Evolutionary conservation across 345 rosid species (phyloP).

Genomic region (Nasturtium officinale): DNA sequence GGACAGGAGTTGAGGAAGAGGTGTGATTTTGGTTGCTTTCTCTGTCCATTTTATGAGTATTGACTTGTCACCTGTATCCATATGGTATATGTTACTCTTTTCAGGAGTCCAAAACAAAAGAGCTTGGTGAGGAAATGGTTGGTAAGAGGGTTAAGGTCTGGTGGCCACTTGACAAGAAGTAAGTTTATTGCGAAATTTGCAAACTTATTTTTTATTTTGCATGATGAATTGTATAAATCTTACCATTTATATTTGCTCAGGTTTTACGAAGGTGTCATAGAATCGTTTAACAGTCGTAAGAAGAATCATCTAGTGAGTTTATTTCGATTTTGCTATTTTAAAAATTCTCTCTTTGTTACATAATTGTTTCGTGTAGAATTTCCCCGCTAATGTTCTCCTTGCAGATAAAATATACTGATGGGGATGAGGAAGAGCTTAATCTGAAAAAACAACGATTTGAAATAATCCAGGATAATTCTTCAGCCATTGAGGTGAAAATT

Average conservation of each 20-base stretch:
- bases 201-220: not conserved
- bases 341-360: not conserved
- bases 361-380: constrained; percentile 15
- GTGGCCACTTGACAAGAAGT: constrained; percentile 72
- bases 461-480: constrained; percentile 40
- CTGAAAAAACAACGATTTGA: constrained; percentile 56
- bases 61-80: constrained; percentile 21
- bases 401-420: constrained; percentile 69
- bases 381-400: constrained; percentile 1
- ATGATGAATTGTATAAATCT: constrained; percentile 7
- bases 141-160: constrained; percentile 60
- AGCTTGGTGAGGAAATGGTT: constrained; percentile 47
- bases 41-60: constrained; percentile 6
- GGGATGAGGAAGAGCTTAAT: constrained; percentile 60
- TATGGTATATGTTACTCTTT: constrained; percentile 25
- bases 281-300: constrained; percentile 43
- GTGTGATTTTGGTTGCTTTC: constrained; percentile 36
- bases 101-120: constrained; percentile 47
- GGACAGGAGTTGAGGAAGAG: constrained; percentile 45
- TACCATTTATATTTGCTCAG: constrained; percentile 45
- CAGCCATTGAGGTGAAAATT: constrained; percentile 16
- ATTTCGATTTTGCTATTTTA: constrained; percentile 7
- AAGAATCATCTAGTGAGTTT: constrained; percentile 59
- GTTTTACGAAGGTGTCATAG: constrained; percentile 67
- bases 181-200: constrained; percentile 32